phyloP scores from a whole-genome alignment of 306 rosid species.

The Vigna radiata region DNA sequence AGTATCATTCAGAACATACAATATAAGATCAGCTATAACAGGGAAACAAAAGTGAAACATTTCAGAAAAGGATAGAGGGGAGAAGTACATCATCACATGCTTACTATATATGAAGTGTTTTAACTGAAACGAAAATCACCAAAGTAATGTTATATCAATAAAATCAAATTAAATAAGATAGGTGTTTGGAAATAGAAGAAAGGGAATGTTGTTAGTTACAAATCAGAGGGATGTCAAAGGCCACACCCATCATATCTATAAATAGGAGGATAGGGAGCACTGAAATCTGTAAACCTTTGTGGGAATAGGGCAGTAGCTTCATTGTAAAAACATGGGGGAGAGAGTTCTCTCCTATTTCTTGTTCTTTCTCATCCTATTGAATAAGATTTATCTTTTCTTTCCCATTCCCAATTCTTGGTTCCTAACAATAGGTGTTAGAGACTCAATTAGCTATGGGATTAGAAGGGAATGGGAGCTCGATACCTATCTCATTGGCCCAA shows the following conservation, averaged over 20 bases:
- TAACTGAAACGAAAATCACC: slow-evolving; percentile 5
- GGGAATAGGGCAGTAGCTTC: too few species aligned
- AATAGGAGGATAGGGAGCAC: too few species aligned
- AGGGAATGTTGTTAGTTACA: too few species aligned
- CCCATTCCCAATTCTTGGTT: too few species aligned
- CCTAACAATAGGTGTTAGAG: background rate
- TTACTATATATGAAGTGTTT: slow-evolving; percentile 24
- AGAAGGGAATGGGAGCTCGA: background rate
- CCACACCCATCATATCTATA: too few species aligned
- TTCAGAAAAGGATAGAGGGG: slow-evolving; percentile 15
- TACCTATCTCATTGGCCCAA: background rate
- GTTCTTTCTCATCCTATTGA: too few species aligned
- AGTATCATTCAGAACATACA: slow-evolving; percentile 35
- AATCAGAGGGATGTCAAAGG: too few species aligned
- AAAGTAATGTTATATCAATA: slow-evolving; percentile 14
- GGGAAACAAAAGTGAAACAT: background rate
- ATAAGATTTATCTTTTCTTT: too few species aligned
- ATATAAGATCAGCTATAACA: slow-evolving; percentile 5
- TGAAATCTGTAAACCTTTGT: too few species aligned
- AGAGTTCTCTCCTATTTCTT: too few species aligned
- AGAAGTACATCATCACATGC: slow-evolving; percentile 17
- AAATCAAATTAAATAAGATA: slow-evolving; percentile 8
- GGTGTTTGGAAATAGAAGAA: too few species aligned
- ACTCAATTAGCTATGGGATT: background rate
- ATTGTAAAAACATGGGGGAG: too few species aligned